Evolutionary conservation across 225 moss, liverwort and hornwort species (phyloP), one percentile per base, ranked within the genome.

Genomic region (Bryoerythrophyllum caledonicum): DNA sequence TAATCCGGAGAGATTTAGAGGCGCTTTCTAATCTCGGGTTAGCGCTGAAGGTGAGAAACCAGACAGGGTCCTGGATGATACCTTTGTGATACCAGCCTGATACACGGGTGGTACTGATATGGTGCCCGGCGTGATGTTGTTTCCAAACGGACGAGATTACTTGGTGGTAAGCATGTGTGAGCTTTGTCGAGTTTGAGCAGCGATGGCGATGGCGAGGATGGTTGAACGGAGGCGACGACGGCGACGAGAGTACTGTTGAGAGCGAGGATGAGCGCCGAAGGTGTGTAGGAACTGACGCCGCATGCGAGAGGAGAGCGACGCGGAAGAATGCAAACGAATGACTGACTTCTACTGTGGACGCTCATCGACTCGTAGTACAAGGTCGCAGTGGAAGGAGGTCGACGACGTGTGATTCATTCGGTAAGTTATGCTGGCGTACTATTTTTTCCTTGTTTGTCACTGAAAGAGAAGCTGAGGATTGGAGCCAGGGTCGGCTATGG

Each of bases 241-340:
- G 41, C 69, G 70, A 53, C 62, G 70, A 61, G 41, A 62, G 40
- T 54, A 63, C 63, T 41, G 70, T 30, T 58, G 58, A 14, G 52
- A 17, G 21, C 0, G 30, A 60, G 43, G 41, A 27, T 40, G 41
- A 17, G 16, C 25, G 52, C 19, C 8, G 53, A 23, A 43, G 26
- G 11, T 23, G 53, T 15, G 27, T 16, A n/a, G 10, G 63, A 53
- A 77, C 70, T 10, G 63, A 63, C 62, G 60, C 48, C 76, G 58
- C 59, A 60, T 3, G 51, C 35, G 21, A 6, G 12, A 8, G 16
- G 30, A 16, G 25, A 38, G 74, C 19, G 52, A 64, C 46, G 52
- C 21, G 32, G 68, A 76, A 28, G 53, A 41, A 53, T 62, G 54
- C 70, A 6, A 30, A 70, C 63, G 63, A 61, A 77, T 70, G 75